These are phyloP conservation scores for Jaenimonas drosophilae DNA, from an alignment of 208 protist species.

Conservation along the genomic window DNA sequence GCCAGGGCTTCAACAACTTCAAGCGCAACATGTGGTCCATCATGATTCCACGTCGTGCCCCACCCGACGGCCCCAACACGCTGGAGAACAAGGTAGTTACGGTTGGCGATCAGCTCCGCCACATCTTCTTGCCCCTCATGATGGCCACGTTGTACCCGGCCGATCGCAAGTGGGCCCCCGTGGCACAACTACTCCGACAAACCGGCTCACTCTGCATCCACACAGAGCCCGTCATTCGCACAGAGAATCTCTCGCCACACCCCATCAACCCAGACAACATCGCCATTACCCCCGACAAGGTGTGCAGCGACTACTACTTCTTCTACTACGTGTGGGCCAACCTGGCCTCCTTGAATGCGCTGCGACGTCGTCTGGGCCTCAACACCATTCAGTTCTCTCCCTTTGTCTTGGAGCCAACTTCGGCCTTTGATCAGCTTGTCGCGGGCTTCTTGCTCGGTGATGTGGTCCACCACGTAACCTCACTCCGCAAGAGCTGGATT, in stretches of 20 bases:
- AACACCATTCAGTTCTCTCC: constrained; percentile 89
- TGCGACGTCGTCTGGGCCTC: constrained; percentile 67
- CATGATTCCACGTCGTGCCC: constrained; percentile 20
- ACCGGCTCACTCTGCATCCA: constrained; percentile 93
- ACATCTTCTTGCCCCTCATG: constrained; percentile 98
- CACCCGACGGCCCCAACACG: constrained; percentile 23
- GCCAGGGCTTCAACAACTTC: constrained; percentile 82
- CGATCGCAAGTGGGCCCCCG: constrained; percentile 66
- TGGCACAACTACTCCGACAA: constrained; percentile 91
- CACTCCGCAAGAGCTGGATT: constrained; percentile 90
- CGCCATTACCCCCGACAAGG: constrained; percentile 17
- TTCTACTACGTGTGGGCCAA: constrained; percentile 98
- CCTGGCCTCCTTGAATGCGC: constrained; percentile 92
- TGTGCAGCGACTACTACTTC: constrained; percentile 97
- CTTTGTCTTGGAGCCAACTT: constrained; percentile 81
- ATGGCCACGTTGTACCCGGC: constrained; percentile 93
- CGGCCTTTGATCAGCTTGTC: constrained; percentile 89
- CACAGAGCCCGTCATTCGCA: constrained; percentile 26
- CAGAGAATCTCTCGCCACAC: constrained; percentile 33
- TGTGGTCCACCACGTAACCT: constrained; percentile 95
- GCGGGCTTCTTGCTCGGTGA: constrained; percentile 90
- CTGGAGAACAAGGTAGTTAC: constrained; percentile 37
- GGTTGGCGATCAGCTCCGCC: constrained; percentile 72
- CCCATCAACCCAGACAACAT: constrained; percentile 44
- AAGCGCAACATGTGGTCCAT: constrained; percentile 66